phyloP scores from a whole-genome alignment of 495 filamentous ascomycete genomes.

The Cladorrhinum samala region DNA sequence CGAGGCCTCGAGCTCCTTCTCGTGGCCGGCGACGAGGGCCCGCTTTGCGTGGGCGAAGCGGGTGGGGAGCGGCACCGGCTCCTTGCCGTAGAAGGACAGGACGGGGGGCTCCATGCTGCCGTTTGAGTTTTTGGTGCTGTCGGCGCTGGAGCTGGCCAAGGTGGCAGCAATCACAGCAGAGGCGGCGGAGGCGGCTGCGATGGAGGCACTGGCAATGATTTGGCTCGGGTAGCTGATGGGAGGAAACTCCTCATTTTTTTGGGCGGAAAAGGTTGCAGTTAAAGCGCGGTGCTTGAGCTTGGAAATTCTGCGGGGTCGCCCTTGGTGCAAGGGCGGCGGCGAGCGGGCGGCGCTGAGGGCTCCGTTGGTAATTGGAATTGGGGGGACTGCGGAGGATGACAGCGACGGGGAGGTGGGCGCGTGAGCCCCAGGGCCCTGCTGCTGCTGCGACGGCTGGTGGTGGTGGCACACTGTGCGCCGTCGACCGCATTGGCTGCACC shows the following conservation, averaged over 20 bases:
- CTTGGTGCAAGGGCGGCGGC: conserved; percentile 4
- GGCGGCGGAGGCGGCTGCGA: conserved; percentile 7
- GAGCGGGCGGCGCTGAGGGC: conserved; percentile 23
- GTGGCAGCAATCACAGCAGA: conserved; percentile 10
- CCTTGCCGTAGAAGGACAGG: conserved; percentile 66
- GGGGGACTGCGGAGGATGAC: conserved; percentile 1
- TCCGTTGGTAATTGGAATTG: conserved; percentile 24
- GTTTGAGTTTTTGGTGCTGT: conserved; percentile 6
- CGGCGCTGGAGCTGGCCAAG: conserved; percentile 3
- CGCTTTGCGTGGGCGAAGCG: conserved; percentile 75
- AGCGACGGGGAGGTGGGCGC: conserved; percentile 7
- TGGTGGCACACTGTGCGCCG: conserved; percentile 27
- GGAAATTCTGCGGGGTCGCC: conserved; percentile 33
- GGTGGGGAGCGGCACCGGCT: conserved; percentile 65
- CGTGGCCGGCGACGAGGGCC: conserved; percentile 58
- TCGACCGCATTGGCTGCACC: conserved; percentile 30
- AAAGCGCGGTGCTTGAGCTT: conserved; percentile 31
- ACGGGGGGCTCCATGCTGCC: conserved; percentile 63
- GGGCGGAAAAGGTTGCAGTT: conserved; percentile 17
- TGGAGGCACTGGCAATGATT: not conserved
- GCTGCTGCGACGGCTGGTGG: conserved; percentile 4
- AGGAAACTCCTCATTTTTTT: conserved; percentile 10
- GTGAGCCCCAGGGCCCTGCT: conserved; percentile 5
- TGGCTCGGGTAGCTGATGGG: not conserved
- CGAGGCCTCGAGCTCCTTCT: conserved; percentile 56